phyloP scores from a whole-genome alignment of 306 rosid genomes.

The Glycine latifolia region DNA sequence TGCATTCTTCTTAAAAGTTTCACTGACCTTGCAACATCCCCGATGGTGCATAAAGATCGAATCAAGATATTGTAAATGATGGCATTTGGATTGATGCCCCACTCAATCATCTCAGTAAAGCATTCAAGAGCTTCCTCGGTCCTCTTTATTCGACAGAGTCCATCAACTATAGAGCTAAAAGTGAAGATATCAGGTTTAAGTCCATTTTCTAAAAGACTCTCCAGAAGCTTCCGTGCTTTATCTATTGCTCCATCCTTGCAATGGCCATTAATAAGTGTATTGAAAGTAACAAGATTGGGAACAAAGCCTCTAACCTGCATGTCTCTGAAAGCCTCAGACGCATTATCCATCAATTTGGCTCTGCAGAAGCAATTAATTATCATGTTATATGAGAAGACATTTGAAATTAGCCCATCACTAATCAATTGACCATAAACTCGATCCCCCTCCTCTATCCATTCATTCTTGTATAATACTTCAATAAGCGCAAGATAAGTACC shows the following conservation, averaged over 20 bases:
- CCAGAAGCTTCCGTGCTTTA: too few relatives aligned
- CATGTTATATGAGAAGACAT: constrained; percentile 74
- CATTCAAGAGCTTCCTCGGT: constrained; percentile 74
- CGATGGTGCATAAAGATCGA: constrained; percentile 65
- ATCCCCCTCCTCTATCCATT: constrained; percentile 61
- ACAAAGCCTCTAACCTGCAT: constrained; percentile 64
- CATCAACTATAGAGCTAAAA: constrained; percentile 78
- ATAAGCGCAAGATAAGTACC: constrained; percentile 64
- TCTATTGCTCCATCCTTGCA: constrained; percentile 49
- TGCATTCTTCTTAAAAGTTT: constrained; percentile 73
- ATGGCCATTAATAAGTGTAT: constrained; percentile 77
- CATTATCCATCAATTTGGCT: constrained; percentile 69
- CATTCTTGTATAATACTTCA: constrained; percentile 68
- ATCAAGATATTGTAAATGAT: constrained; percentile 76
- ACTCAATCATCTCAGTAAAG: constrained; percentile 80
- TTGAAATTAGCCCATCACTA: constrained; percentile 64
- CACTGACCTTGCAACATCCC: constrained; percentile 64
- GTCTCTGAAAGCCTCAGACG: constrained; percentile 60
- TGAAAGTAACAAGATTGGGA: constrained; percentile 86
- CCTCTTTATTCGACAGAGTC: constrained; percentile 69
- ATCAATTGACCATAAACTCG: constrained; percentile 55
- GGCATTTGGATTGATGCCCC: constrained; percentile 78
- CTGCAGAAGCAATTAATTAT: constrained; percentile 71
- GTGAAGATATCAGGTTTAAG: constrained; percentile 80
- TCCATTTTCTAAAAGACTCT: constrained; percentile 40